A percentile compares a stretch with the other conserved stretches of the same genome.
Conservation (phyloP, 108 stramenopile genomes). For the Skeletonema marinoi region DNA sequence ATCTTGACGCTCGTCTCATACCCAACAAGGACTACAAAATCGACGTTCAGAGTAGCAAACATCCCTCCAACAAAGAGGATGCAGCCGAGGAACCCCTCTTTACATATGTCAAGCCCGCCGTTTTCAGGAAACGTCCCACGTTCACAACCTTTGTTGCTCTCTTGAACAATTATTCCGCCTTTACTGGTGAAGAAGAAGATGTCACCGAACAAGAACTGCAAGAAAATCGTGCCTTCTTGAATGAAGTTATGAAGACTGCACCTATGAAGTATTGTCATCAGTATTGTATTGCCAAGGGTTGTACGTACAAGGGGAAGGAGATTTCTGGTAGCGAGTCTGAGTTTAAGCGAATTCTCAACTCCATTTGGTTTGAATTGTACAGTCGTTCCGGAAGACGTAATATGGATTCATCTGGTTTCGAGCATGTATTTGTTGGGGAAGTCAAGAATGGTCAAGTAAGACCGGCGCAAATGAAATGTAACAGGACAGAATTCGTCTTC, state of each 20-base stretch:
- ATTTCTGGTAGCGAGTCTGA: constrained; percentile 56
- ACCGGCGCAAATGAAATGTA: too few species aligned
- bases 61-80: constrained; percentile 82
- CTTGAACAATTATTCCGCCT: constrained; percentile 84
- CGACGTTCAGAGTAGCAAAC: constrained; percentile 88
- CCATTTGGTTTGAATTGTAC: constrained; percentile 92
- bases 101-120: constrained; percentile 49
- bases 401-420: constrained; percentile 88
- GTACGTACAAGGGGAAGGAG: constrained; percentile 34
- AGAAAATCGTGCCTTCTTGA: constrained; percentile 74
- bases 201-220: constrained; percentile 59
- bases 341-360: constrained; percentile 68
- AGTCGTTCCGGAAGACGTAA: constrained; percentile 50
- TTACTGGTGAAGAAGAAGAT: constrained; percentile 65
- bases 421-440: constrained; percentile 95
- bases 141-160: constrained; percentile 76
- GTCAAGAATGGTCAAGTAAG: constrained; percentile 69
- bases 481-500: too few species aligned
- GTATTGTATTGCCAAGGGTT: constrained; percentile 62
- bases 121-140: constrained; percentile 70
- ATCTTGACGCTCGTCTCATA: constrained; percentile 79
- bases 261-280: constrained; percentile 91
- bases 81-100: constrained; percentile 84
- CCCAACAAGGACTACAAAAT: constrained; percentile 79
- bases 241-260: constrained; percentile 79